Evolutionary conservation across 495 filamentous ascomycete genomes (phyloP), one percentile per base, ranked within the genome.

Genomic region (Penicillium soppii): DNA sequence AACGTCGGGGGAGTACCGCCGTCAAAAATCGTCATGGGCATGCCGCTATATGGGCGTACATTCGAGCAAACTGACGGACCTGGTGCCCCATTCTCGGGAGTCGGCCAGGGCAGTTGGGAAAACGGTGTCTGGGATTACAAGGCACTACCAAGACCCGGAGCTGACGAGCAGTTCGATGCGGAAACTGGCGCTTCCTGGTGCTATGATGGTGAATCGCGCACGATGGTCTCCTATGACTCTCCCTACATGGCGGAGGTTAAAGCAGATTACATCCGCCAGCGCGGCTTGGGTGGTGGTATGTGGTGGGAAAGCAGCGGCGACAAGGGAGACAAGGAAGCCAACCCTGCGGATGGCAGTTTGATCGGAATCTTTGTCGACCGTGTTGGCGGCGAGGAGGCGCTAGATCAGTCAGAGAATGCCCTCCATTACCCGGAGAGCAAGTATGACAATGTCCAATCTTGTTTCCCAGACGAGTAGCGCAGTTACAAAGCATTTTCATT

Each of bases 271-370:
- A 79, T 96, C 43, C 69, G 70, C 53, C 45, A 77, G 9, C 77
- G 77, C 25, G 74, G 78, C 25, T 78, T 96, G 5, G 92, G 89
- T 20, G 92, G 94, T 12, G 88, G 82, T 0, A 95, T 97, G 83
- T 97, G 90, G 82, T 97, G 92, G 94, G 92, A 97, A 72, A 85
- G 82, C 27, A 90, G 85, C 61, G 87, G 84, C 43, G 92, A 97
- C 62, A 85, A 79, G 62, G 74, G 70, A 27, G 72, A 70, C 5
- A 68, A 55, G 59, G 52, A 56, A 22, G 73, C 66, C 15, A 61
- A 65, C 43, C 64, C 62, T 2, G 82, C 76, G 1, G 70, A 73
- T 4, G 76, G 74, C 30, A 87, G 86, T 61, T 62, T 92, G 68
- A 81, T 92, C 36, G 74, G 73, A 19, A 82, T 76, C 7, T 75